Percentiles rank a stretch among this genome's conserved stretches.
phyloP scores from a whole-genome alignment of 2,329 filamentous ascomycete genomes.

The Dactylonectria macrodidyma region DNA sequence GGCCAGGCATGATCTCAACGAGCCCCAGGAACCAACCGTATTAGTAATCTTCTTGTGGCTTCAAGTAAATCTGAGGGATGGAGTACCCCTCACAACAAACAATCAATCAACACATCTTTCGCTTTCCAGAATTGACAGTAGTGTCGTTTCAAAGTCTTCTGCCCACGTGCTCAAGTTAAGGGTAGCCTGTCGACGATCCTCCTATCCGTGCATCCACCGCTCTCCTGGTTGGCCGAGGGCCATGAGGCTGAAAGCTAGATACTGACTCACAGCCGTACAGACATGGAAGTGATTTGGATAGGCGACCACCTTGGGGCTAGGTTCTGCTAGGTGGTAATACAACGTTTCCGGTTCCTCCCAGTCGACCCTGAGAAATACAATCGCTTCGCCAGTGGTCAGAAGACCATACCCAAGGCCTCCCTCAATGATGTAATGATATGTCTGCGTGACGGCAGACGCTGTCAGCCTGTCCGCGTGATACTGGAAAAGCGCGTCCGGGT shows the following conservation, averaged over 20 bases:
- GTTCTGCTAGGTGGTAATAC: slow-evolving; percentile 24
- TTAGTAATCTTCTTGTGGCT: too few species aligned
- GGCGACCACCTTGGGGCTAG: background rate
- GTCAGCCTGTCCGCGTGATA: too few species aligned
- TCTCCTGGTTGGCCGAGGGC: slow-evolving; percentile 22
- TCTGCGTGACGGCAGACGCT: slow-evolving; percentile 52
- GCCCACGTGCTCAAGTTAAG: slow-evolving; percentile 16
- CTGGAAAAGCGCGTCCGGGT: too few species aligned
- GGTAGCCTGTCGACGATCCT: slow-evolving; percentile 22
- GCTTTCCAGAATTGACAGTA: slow-evolving; percentile 12
- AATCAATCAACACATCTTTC: background rate
- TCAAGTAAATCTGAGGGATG: too few species aligned
- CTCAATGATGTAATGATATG: slow-evolving; percentile 65
- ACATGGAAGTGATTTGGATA: slow-evolving; percentile 7
- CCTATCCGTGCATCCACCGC: slow-evolving; percentile 9
- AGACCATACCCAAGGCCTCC: slow-evolving; percentile 61
- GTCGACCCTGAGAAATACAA: slow-evolving; percentile 27
- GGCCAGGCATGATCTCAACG: too few species aligned
- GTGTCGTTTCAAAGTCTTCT: background rate
- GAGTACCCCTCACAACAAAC: too few species aligned
- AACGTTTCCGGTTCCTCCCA: slow-evolving; percentile 23
- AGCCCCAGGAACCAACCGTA: too few species aligned
- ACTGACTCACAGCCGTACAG: slow-evolving; percentile 23
- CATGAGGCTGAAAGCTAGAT: slow-evolving; percentile 27
- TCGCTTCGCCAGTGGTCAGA: slow-evolving; percentile 42